phyloP scores from a whole-genome alignment of 139 green algal genomes.

The Chara braunii region DNA sequence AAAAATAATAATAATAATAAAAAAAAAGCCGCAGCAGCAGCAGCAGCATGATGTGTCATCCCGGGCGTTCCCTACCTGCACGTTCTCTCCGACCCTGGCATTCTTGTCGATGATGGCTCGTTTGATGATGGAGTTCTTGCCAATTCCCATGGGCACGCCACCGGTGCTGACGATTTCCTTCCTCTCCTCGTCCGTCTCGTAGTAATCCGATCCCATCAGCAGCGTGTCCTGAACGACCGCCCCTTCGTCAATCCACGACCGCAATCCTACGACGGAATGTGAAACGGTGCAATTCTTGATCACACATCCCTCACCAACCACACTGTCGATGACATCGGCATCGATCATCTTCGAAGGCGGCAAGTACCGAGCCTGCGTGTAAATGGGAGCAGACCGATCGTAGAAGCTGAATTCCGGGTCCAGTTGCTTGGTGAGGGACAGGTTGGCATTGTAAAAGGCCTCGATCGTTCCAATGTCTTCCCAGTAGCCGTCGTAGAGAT shows the following conservation, averaged over 20 bases:
- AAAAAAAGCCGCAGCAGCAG: background rate
- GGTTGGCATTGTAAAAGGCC: constrained; percentile 95
- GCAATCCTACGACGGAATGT: constrained; percentile 70
- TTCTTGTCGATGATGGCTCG: constrained; percentile 44
- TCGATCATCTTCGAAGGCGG: constrained; percentile 70
- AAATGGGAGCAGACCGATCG: constrained; percentile 60
- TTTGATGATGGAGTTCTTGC: constrained; percentile 16
- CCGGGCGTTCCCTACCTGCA: constrained; percentile 24
- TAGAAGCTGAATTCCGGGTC: constrained; percentile 32
- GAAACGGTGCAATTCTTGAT: constrained; percentile 51
- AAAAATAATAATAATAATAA: constrained; percentile 16
- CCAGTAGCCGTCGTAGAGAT: constrained; percentile 78
- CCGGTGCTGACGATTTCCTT: background rate
- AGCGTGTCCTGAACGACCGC: constrained; percentile 64
- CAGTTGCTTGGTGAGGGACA: constrained; percentile 79
- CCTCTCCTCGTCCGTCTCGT: constrained; percentile 39
- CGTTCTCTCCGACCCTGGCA: constrained; percentile 37
- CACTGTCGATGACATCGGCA: constrained; percentile 49
- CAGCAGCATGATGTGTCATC: too few relatives aligned
- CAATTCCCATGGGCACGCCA: constrained; percentile 38
- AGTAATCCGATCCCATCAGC: constrained; percentile 68
- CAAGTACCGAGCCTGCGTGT: constrained; percentile 73
- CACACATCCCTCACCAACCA: constrained; percentile 59
- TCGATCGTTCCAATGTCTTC: constrained; percentile 91
- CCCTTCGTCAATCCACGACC: constrained; percentile 53